Evolutionary conservation across 1,139 yeast species (phyloP).

Genomic region (Yamadazyma triangularis): DNA sequence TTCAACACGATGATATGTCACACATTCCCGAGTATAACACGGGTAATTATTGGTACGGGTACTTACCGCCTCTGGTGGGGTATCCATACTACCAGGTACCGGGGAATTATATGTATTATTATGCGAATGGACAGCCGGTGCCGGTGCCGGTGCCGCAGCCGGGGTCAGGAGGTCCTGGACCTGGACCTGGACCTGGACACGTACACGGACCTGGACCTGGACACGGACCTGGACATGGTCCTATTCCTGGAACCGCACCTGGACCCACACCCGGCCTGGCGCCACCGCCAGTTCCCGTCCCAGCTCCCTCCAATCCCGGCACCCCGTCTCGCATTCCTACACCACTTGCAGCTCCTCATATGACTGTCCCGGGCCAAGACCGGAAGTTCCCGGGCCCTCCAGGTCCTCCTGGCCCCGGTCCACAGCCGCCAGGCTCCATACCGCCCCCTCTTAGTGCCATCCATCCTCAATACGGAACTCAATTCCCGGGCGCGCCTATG

Average conservation of each 20-base stretch:
- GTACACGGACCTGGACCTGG: background rate
- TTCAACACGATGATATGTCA: constrained; percentile 24
- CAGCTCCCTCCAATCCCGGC: no score
- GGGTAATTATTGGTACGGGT: constrained; percentile 28
- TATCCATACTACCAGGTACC: constrained; percentile 11
- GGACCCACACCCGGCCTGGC: no score
- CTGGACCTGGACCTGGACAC: background rate
- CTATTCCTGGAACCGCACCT: no score
- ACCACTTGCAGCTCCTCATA: constrained; percentile 1
- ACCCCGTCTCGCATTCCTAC: no score
- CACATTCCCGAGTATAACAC: constrained; percentile 15
- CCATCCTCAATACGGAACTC: background rate
- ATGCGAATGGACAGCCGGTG: background rate
- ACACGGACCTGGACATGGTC: constrained; percentile 1
- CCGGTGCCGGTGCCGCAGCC: background rate
- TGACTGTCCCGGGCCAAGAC: background rate
- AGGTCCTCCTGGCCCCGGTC: background rate
- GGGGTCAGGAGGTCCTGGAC: background rate
- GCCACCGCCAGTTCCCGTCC: no score
- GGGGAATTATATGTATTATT: constrained; percentile 1
- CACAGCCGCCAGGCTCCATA: no score
- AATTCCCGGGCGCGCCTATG: constrained; percentile 1
- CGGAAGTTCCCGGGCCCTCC: background rate
- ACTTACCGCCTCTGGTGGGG: constrained; percentile 11
- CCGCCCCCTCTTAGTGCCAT: no score